These are phyloP conservation scores for Hygrocybe punicea DNA, from an alignment of 768 basidiomycete species.

Conservation along the genomic window DNA sequence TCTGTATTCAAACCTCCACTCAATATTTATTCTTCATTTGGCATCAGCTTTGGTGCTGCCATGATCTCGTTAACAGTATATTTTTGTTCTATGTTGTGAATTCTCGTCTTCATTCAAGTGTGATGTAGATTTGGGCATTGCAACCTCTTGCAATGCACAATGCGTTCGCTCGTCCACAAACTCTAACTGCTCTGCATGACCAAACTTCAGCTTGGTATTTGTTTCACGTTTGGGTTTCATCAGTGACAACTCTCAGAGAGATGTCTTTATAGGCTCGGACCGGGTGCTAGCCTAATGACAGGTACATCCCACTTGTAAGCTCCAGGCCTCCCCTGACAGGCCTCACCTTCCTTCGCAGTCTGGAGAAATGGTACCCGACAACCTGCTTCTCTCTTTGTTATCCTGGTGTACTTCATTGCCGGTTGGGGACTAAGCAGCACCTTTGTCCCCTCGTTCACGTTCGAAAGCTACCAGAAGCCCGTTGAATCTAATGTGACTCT, in stretches of 20 bases:
- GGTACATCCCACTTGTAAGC: neutral
- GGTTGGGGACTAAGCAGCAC: neutral
- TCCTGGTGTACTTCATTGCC: conserved; percentile 1
- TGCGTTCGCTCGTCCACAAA: neutral
- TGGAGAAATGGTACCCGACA: neutral
- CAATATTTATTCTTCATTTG: neutral
- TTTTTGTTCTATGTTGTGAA: neutral
- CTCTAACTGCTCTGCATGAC: conserved; percentile 3
- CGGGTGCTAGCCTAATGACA: neutral
- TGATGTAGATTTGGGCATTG: neutral
- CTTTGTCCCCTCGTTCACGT: neutral
- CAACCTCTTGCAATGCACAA: neutral
- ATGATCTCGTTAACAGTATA: neutral
- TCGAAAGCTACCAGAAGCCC: neutral
- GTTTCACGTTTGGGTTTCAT: neutral
- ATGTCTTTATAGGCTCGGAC: neutral
- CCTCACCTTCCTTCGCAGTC: neutral
- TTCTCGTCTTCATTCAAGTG: neutral
- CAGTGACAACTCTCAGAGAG: neutral
- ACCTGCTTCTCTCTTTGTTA: neutral
- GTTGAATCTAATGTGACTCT: neutral
- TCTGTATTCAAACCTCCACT: neutral
- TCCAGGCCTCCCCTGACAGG: neutral
- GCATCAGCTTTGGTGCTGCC: neutral
- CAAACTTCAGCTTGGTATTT: neutral